Evolutionary conservation across 140 eudicot species (phyloP), one percentile per base, ranked within the genome.

Genomic region (Senecio squalidus): DNA sequence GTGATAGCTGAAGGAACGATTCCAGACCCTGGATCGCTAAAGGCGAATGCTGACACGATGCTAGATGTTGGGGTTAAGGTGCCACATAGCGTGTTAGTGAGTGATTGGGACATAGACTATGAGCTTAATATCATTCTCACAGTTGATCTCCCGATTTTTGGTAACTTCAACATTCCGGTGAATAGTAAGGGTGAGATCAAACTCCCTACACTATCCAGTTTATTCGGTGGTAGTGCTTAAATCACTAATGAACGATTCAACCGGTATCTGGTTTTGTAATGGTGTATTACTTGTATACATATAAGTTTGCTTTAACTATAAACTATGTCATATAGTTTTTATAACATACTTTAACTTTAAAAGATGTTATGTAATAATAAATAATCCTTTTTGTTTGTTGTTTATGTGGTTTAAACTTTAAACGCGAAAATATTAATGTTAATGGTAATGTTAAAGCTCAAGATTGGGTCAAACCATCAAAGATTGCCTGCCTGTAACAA

Each of bases 81-180:
- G 45, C 76, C 91, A 15, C 94, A 88, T 70, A 79, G 54, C 10
- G 78, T 79, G 21, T n/a, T 88, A 57, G 57, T 74, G 60, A 84
- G 72, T 0, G 96, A 88, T 63, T 84, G 94, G 96, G 96, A 88
- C 68, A 73, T 88, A 1, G 96, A 88, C 31, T 88, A 88, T 21
- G 72, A 70, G 28, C 68, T 88, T n/a, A 80, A 62, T 2, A 15
- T 88, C 2, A 71, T 24, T 9, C 81, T 88, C 0, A 54, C 71
- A 11, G 46, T 84, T 31, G 90, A 88, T 49, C 87, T 88, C 53
- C 96, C 96, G 2, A 26, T 88, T 15, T 5, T 88, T 6, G 96
- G 96, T 9, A 77, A 81, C 39, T 22, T 84, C 6, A 74, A 67
- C 43, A 81, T 88, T 27, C 96, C 96, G 1, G 47, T 89, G 3